phyloP scores from a whole-genome alignment of 345 rosid species.

The Moringa oleifera region DNA sequence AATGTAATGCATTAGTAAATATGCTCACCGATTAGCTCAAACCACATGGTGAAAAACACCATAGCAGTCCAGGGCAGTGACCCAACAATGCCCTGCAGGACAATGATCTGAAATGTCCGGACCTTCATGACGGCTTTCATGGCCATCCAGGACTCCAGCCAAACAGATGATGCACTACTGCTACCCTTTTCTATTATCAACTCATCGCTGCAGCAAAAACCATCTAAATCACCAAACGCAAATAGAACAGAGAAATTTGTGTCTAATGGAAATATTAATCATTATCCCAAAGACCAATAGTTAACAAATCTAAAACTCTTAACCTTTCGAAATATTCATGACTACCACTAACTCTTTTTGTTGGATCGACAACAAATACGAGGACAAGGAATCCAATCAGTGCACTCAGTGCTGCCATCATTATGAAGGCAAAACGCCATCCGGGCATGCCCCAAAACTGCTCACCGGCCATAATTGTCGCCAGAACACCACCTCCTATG shows the following conservation, averaged over 20 bases:
- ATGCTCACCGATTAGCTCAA: slow-evolving; percentile 74
- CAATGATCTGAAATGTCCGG: slow-evolving; percentile 79
- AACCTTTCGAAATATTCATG: slow-evolving; percentile 29
- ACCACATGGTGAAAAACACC: slow-evolving; percentile 98
- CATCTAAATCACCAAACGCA: slow-evolving; percentile 3
- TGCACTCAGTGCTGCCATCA: slow-evolving; percentile 78
- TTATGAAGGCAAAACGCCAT: slow-evolving; percentile 89
- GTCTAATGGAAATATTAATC: neutral
- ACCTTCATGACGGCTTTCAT: slow-evolving; percentile 71
- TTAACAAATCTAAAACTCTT: neutral
- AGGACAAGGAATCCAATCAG: slow-evolving; percentile 78
- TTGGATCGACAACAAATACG: slow-evolving; percentile 70
- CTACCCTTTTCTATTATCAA: slow-evolving; percentile 35
- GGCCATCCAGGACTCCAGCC: slow-evolving; percentile 71
- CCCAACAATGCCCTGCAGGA: slow-evolving; percentile 85
- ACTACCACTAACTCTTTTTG: slow-evolving; percentile 23
- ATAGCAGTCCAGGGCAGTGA: slow-evolving; percentile 93
- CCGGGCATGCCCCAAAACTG: slow-evolving; percentile 67
- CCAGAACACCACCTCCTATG: slow-evolving; percentile 93
- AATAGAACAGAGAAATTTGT: neutral
- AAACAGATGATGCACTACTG: slow-evolving; percentile 37
- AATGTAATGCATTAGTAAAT: too few species aligned
- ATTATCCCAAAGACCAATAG: neutral
- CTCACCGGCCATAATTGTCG: slow-evolving; percentile 91
- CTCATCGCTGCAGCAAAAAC: slow-evolving; percentile 43